Percentiles rank a stretch among this genome's conserved stretches.
Evolutionary conservation across 108 stramenopile genomes (phyloP).

Genomic region (Nannochloropsis gaditana): DNA sequence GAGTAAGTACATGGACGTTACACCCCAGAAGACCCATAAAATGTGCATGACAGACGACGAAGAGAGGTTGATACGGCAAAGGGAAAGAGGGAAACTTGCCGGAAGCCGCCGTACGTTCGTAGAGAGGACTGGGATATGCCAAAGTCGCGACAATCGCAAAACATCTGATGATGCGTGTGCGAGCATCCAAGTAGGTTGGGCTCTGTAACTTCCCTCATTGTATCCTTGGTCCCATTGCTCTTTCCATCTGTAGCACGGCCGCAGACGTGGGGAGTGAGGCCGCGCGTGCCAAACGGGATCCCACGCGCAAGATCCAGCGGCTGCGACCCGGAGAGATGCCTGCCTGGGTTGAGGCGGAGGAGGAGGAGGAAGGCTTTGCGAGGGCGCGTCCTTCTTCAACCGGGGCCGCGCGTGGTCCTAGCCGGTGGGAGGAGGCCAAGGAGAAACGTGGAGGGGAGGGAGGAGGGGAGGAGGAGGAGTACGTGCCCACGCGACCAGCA

Average conservation of each 20-base stretch:
- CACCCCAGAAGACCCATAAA: no score
- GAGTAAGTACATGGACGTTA: neutral
- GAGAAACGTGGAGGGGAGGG: neutral
- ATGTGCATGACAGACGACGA: no score
- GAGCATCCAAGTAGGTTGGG: no score
- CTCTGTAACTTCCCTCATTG: neutral
- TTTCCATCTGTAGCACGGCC: neutral
- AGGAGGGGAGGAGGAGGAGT: neutral
- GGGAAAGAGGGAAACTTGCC: conserved; percentile 15
- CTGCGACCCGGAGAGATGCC: conserved; percentile 36
- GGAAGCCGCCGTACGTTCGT: no score
- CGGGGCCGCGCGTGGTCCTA: conserved; percentile 26
- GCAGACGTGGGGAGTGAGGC: conserved; percentile 28
- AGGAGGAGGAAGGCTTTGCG: conserved; percentile 23
- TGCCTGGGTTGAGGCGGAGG: conserved; percentile 28
- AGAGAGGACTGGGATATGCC: no score
- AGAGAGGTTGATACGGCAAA: conserved; percentile 34
- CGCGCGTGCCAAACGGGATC: conserved; percentile 35
- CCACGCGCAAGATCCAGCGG: conserved; percentile 34
- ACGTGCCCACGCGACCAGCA: conserved; percentile 8
- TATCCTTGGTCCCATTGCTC: neutral
- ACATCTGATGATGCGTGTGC: no score
- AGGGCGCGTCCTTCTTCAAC: neutral
- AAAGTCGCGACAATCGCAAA: no score
- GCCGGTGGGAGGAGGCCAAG: neutral